Percentiles rank a stretch among this genome's conserved stretches.
These are phyloP conservation scores for Cyberlindnera samutprakarnensis DNA, from an alignment of 805 yeast species.

Conservation along the genomic window DNA sequence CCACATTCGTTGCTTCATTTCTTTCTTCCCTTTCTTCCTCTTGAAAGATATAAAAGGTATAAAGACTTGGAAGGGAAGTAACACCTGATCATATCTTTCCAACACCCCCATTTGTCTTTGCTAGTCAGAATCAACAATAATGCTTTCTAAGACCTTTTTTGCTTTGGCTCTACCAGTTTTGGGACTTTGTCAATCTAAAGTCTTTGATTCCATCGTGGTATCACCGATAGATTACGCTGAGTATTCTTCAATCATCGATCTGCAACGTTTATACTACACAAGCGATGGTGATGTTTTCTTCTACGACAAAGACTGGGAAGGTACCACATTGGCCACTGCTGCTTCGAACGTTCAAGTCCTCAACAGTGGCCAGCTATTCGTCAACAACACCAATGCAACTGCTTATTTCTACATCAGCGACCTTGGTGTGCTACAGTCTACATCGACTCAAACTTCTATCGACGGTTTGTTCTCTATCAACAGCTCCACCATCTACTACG, in stretches of 20 bases:
- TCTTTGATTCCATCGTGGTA: conserved; percentile 14
- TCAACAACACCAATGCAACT: conserved; percentile 1
- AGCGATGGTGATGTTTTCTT: conserved; percentile 11
- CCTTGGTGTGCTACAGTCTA: conserved; percentile 10
- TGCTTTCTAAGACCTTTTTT: too few relatives aligned
- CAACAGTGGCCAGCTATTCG: conserved; percentile 9
- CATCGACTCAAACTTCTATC: conserved; percentile 3
- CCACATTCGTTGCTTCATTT: too few relatives aligned
- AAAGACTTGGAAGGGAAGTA: too few relatives aligned
- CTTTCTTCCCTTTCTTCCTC: too few relatives aligned
- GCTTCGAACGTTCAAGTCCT: conserved; percentile 8
- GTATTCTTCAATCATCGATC: conserved; percentile 14
- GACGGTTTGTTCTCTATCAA: conserved; percentile 14
- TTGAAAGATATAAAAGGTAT: too few relatives aligned
- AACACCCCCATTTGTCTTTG: too few relatives aligned
- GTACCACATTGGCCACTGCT: conserved; percentile 4
- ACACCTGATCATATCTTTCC: too few relatives aligned
- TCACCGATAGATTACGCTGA: conserved; percentile 14
- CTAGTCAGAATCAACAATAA: too few relatives aligned
- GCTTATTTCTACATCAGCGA: conserved; percentile 9
- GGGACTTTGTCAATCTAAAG: too few relatives aligned
- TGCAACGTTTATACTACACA: conserved; percentile 10
- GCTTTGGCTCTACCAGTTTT: too few relatives aligned
- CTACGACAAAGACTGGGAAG: conserved; percentile 6
- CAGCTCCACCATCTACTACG: conserved; percentile 7